Evolutionary conservation across 139 green algal species (phyloP), one percentile per base, ranked within the genome.

Genomic region (Coelastrella sp.): DNA sequence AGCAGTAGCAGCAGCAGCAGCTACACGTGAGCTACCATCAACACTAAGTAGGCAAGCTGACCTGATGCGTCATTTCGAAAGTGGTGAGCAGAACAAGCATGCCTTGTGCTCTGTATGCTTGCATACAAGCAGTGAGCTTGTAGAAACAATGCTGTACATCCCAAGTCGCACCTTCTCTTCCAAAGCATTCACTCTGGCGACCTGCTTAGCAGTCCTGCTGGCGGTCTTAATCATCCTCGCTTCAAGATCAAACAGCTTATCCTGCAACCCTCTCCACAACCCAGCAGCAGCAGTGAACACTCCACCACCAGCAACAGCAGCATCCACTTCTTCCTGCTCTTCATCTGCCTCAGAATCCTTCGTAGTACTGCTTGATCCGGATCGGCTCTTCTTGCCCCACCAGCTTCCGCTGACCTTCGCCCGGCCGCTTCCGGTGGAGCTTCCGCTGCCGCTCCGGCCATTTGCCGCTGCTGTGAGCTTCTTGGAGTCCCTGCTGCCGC

Each of bases 221-320:
- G 88, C 83, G n/a, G 85, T 76, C 72, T 87, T 67, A 38, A 91
- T 79, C 59, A 97, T 90, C 15, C 90, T 81, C 3, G 92, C 89
- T 86, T 97, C 94, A 59, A 97, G 68, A 83, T 96, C 93, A 81
- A 96, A 96, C 62, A 97, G 71, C 79, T 89, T 90, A 35, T 81
- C 83, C 25, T 87, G 60, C 60, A 84, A 23, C 15, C 78, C 78
- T 5, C 78, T 21, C 78, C 59, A 74, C 38, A 84, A 27, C 30
- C 45, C 62, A 67, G 78, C 78, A 30, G 78, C 78, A n/a, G 78
- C 78, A 45, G 7, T 40, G 30, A 84, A 84, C 78, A 84, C 21
- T 32, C 27, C 53, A 9, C 32, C 27, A 21, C 27, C 7, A 17
- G 35, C 62, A 71, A 15, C 15, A 34, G 21, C 62, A 27, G 60